phyloP scores from a whole-genome alignment of 1,284 basidiomycete species.

The Puccinia novopanici region DNA sequence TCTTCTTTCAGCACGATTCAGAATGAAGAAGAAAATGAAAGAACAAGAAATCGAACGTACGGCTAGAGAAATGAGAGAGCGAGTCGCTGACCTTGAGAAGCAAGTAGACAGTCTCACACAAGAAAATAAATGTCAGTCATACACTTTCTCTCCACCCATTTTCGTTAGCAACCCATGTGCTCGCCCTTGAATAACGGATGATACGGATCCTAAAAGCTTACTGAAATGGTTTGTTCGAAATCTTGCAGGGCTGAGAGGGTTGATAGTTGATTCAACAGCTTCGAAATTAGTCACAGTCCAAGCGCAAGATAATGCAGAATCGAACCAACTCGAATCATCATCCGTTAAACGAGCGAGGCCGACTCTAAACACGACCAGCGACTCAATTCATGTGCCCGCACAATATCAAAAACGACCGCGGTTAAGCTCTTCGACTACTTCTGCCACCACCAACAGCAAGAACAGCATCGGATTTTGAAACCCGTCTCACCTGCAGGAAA shows the following conservation, averaged over 20 bases:
- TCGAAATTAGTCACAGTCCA: slow-evolving; percentile 19
- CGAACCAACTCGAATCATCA: slow-evolving; percentile 5
- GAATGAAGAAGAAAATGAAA: slow-evolving; percentile 52
- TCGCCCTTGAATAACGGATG: too few relatives aligned
- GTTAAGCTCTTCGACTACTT: neutral
- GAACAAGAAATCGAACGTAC: slow-evolving; percentile 48
- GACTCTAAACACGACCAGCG: neutral
- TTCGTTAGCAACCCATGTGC: neutral
- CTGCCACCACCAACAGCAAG: slow-evolving; percentile 5
- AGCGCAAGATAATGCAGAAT: slow-evolving; percentile 24
- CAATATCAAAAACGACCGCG: slow-evolving; percentile 22
- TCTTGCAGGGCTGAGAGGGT: slow-evolving; percentile 42
- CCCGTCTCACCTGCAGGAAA: neutral
- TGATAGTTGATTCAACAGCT: slow-evolving; percentile 44
- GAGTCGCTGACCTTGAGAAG: slow-evolving; percentile 48
- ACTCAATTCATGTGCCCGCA: slow-evolving; percentile 29
- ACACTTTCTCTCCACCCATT: neutral
- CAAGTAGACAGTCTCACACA: slow-evolving; percentile 46
- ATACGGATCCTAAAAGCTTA: too few relatives aligned
- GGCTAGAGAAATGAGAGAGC: slow-evolving; percentile 41
- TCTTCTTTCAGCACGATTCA: slow-evolving; percentile 37
- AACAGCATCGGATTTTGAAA: neutral
- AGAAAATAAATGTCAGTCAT: slow-evolving; percentile 49
- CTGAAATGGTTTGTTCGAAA: neutral
- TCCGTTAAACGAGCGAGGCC: slow-evolving; percentile 9